Conservation (phyloP, 345 rosid genomes). For the Jatropha curcas region DNA sequence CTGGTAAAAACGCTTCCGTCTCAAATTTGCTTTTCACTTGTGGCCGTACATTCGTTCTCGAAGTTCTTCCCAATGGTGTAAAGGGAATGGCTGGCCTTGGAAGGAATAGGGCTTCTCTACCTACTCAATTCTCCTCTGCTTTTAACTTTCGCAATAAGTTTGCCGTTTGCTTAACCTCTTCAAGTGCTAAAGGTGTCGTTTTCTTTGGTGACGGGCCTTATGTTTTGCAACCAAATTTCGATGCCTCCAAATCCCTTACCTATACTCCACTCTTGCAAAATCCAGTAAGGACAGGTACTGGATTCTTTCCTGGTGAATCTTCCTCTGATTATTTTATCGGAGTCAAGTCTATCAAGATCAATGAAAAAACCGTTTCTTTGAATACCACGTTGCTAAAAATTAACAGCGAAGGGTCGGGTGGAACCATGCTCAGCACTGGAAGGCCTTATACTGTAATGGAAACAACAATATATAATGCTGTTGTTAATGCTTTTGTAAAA, state of each 20-base stretch:
- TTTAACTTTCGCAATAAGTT: conserved; percentile 25
- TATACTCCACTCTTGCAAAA: conserved; percentile 26
- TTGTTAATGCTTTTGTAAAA: conserved; percentile 14
- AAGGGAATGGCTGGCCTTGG: conserved; percentile 25
- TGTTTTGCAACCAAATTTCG: conserved; percentile 4
- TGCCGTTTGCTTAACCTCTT: conserved; percentile 22
- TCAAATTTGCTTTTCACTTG: conserved; percentile 11
- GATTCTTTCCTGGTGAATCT: conserved; percentile 15
- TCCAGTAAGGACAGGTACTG: conserved; percentile 19
- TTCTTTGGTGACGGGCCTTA: conserved; percentile 30
- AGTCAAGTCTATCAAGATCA: conserved; percentile 23
- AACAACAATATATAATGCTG: conserved; percentile 18
- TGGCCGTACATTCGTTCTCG: neutral
- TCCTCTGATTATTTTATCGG: conserved; percentile 30
- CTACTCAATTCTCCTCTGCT: conserved; percentile 24
- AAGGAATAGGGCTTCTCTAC: conserved; percentile 12
- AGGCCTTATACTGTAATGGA: conserved; percentile 28
- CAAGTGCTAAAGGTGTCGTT: conserved; percentile 17
- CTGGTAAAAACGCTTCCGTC: neutral
- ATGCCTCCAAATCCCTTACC: conserved; percentile 16
- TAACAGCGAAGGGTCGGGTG: conserved; percentile 17
- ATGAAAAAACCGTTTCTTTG: conserved; percentile 17
- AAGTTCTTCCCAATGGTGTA: conserved; percentile 17
- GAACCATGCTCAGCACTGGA: conserved; percentile 29
- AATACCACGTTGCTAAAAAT: conserved; percentile 14